These are phyloP conservation scores for Acanthamoeba sp. DNA, from an alignment of 208 protist species.

Conservation along the genomic window DNA sequence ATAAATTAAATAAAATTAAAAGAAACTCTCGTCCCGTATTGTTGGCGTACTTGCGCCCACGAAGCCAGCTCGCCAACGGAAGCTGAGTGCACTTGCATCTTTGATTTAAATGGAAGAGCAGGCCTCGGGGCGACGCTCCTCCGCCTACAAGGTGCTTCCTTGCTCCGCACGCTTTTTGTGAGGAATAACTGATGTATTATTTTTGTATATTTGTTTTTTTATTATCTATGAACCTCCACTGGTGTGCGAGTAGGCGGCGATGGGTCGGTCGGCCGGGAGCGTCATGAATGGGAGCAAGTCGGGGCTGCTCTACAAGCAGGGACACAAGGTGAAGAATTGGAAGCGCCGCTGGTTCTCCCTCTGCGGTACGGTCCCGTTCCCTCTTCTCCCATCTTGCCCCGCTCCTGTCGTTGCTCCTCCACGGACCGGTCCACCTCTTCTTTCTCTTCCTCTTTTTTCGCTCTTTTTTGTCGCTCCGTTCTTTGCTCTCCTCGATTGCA, in stretches of 20 bases:
- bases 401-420: too few relatives aligned
- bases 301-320: conserved; percentile 75
- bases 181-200: not conserved
- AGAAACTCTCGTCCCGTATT: too few relatives aligned
- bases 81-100: too few relatives aligned
- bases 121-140: not conserved
- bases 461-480: not conserved
- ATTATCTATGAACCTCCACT: not conserved
- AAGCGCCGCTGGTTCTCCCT: conserved; percentile 80
- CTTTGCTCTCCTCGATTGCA: not conserved
- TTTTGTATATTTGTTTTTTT: not conserved
- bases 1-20: too few relatives aligned
- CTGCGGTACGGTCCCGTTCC: not conserved
- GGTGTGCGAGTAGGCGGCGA: not conserved
- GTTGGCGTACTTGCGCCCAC: too few relatives aligned
- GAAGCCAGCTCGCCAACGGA: too few relatives aligned
- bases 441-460: not conserved
- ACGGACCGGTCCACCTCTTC: not conserved
- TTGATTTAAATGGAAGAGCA: not conserved
- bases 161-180: too few relatives aligned
- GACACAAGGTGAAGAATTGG: conserved; percentile 76
- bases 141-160: not conserved
- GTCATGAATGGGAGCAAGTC: conserved; percentile 20
- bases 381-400: too few relatives aligned
- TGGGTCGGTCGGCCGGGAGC: not conserved